Evolutionary conservation across 2,329 filamentous ascomycete species (phyloP).

Genomic region (Penicillium sp.): DNA sequence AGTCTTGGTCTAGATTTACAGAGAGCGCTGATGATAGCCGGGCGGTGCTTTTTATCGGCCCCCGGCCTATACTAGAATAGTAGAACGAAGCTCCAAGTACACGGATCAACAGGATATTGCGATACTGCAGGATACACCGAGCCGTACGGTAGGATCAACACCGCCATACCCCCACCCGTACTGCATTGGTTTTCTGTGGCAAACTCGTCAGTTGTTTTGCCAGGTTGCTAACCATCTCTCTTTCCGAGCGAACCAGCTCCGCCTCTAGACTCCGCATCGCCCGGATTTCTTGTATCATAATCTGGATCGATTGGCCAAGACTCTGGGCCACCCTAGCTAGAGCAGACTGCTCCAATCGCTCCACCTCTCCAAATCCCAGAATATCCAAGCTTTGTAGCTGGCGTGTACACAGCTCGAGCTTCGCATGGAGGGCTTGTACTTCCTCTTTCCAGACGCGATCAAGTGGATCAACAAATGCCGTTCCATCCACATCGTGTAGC

Average conservation of each 20-base stretch:
- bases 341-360: slow-evolving; percentile 30
- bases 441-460: slow-evolving; percentile 36
- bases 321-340: slow-evolving; percentile 30
- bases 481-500: slow-evolving; percentile 7
- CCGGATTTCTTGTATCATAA: slow-evolving; percentile 40
- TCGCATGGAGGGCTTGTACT: slow-evolving; percentile 28
- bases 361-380: slow-evolving; percentile 27
- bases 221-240: slow-evolving; percentile 30
- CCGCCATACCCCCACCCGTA: too few relatives aligned
- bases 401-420: slow-evolving; percentile 36
- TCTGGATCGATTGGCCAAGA: slow-evolving; percentile 30
- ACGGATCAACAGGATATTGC: not conserved
- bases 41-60: too few relatives aligned
- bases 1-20: too few relatives aligned
- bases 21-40: too few relatives aligned
- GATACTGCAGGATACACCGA: too few relatives aligned
- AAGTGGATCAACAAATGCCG: slow-evolving; percentile 37
- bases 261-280: slow-evolving; percentile 37
- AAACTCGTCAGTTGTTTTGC: slow-evolving; percentile 27
- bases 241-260: slow-evolving; percentile 36
- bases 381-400: slow-evolving; percentile 41
- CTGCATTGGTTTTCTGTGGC: not conserved
- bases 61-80: too few relatives aligned
- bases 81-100: too few relatives aligned
- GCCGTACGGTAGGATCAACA: too few relatives aligned